Conservation (phyloP, 805 yeast species). For the Phaffomyces antillensis region DNA sequence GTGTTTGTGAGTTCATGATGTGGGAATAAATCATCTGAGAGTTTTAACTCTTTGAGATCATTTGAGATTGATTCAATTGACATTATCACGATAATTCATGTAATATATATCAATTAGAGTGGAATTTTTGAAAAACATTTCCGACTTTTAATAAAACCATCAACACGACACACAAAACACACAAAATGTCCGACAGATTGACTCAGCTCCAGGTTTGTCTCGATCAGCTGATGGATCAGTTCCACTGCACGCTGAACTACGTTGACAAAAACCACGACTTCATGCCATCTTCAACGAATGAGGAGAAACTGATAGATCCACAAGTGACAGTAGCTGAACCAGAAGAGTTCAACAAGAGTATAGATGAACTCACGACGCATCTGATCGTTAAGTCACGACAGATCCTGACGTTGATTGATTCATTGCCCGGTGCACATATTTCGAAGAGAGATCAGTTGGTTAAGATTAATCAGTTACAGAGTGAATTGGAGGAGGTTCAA, state of each 20-base stretch:
- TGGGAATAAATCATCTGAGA: constrained; percentile 13
- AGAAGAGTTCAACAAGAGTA: constrained; percentile 37
- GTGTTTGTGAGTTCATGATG: neutral
- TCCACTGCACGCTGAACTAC: constrained; percentile 70
- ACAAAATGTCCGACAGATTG: constrained; percentile 69
- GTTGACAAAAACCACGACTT: constrained; percentile 72
- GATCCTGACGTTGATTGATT: constrained; percentile 75
- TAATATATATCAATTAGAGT: no score
- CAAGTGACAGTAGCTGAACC: constrained; percentile 45
- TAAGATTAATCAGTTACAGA: constrained; percentile 54
- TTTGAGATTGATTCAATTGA: neutral
- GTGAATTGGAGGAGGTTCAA: constrained; percentile 56
- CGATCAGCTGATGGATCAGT: constrained; percentile 72
- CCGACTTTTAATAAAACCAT: no score
- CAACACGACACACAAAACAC: no score
- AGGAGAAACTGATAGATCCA: constrained; percentile 57
- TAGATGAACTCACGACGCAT: constrained; percentile 77
- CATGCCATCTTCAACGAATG: constrained; percentile 35
- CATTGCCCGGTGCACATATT: constrained; percentile 89
- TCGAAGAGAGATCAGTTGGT: constrained; percentile 66
- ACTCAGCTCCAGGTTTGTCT: constrained; percentile 86
- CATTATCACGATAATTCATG: no score
- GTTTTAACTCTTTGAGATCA: neutral
- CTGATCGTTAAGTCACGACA: constrained; percentile 82
- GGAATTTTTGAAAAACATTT: no score